Evolutionary conservation across 2,329 filamentous ascomycete genomes (phyloP).

Genomic region (Colletotrichum melonis): DNA sequence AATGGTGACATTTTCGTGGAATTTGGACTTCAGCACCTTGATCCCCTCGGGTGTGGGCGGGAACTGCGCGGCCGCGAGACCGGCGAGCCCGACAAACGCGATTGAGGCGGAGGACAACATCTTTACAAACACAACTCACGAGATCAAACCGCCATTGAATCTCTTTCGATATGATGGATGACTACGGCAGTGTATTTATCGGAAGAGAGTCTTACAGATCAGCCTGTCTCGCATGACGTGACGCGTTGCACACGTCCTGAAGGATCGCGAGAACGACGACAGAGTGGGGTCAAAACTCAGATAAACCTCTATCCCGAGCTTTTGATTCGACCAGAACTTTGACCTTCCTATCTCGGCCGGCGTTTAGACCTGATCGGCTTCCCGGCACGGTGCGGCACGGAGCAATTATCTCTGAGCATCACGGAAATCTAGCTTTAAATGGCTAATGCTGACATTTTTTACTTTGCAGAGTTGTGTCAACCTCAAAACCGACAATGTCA

Average conservation of each 20-base stretch:
- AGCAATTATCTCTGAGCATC: background rate
- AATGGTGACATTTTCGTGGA: conserved; percentile 70
- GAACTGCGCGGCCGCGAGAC: conserved; percentile 43
- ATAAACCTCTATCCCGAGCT: background rate
- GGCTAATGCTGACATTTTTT: background rate
- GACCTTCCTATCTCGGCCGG: conserved; percentile 26
- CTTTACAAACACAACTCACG: background rate
- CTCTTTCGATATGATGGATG: too few species aligned
- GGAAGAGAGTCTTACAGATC: background rate
- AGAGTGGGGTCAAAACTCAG: conserved; percentile 1
- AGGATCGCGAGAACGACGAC: conserved; percentile 1
- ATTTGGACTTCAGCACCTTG: conserved; percentile 66
- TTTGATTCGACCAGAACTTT: conserved; percentile 8
- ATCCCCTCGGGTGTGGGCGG: conserved; percentile 46
- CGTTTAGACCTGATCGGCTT: background rate
- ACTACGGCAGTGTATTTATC: background rate
- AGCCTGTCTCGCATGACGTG: background rate
- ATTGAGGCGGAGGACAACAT: conserved; percentile 15
- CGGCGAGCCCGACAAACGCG: conserved; percentile 37
- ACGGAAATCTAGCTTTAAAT: background rate
- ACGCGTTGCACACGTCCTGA: conserved; percentile 12
- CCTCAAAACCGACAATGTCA: background rate
- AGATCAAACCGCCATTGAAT: too few species aligned
- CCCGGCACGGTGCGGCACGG: background rate
- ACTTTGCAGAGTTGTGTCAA: background rate